These are phyloP conservation scores for Populus deltoides DNA, from an alignment of 345 rosid species.

Conservation along the genomic window DNA sequence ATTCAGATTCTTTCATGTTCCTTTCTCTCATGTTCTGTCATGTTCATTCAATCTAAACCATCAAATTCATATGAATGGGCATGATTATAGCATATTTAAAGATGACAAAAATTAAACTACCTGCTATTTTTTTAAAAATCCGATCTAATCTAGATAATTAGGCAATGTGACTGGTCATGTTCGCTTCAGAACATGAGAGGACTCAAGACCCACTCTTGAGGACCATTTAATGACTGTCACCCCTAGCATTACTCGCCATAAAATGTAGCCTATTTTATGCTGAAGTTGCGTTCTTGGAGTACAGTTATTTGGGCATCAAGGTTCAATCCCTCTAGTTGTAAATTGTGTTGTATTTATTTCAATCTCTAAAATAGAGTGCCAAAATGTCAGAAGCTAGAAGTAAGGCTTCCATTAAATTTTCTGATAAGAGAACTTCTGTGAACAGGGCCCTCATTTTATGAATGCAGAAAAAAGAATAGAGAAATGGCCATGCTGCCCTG, in stretches of 20 bases:
- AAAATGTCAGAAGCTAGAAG: background rate
- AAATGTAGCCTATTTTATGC: background rate
- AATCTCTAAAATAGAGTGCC: background rate
- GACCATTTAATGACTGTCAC: background rate
- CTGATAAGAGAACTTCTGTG: background rate
- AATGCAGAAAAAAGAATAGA: background rate
- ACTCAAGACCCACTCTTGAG: background rate
- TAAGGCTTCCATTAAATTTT: background rate
- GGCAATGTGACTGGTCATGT: background rate
- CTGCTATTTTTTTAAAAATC: background rate
- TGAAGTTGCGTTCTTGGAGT: background rate
- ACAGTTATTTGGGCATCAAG: background rate
- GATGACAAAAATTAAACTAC: background rate
- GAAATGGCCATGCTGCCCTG: background rate
- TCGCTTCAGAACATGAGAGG: background rate
- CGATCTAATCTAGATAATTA: background rate
- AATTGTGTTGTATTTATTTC: background rate
- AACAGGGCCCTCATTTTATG: background rate
- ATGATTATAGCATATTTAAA: background rate
- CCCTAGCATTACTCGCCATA: background rate
- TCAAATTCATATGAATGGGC: background rate
- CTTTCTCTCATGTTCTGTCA: background rate
- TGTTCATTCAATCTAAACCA: background rate
- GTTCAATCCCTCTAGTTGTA: background rate
- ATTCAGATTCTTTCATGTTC: background rate